Conservation (phyloP, 805 yeast genomes). For the Debaryomyces hansenii region DNA sequence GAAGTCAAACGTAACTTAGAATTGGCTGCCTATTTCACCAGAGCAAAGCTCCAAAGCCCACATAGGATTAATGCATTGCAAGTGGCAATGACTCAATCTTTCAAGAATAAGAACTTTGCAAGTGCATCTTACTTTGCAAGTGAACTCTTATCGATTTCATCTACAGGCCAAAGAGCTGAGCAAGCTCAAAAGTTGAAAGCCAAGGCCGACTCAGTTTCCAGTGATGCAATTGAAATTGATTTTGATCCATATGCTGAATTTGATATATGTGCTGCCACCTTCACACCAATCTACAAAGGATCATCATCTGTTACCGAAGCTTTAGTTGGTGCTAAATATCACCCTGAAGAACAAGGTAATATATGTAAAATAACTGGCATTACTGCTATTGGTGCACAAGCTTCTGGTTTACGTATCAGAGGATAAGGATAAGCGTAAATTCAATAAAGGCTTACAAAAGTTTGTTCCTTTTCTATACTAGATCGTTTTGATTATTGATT, state of each 20-base stretch:
- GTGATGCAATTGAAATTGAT: slow-evolving; percentile 86
- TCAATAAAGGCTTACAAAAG: background rate
- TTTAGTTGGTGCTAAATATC: slow-evolving; percentile 86
- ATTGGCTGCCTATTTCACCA: slow-evolving; percentile 93
- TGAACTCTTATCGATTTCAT: slow-evolving; percentile 69
- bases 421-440: slow-evolving; percentile 18
- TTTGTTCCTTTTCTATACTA: background rate
- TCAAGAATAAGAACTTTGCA: slow-evolving; percentile 83
- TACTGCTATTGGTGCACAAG: slow-evolving; percentile 85
- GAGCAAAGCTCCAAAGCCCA: slow-evolving; percentile 73
- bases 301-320: slow-evolving; percentile 71
- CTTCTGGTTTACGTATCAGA: slow-evolving; percentile 76
- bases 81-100: slow-evolving; percentile 92
- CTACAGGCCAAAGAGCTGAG: slow-evolving; percentile 80
- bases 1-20: slow-evolving; percentile 86
- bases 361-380: slow-evolving; percentile 73
- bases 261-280: slow-evolving; percentile 83
- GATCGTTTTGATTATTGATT: background rate
- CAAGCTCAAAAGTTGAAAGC: slow-evolving; percentile 82
- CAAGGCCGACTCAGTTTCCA: slow-evolving; percentile 75
- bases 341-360: slow-evolving; percentile 72
- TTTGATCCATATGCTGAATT: slow-evolving; percentile 92
- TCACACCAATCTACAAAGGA: slow-evolving; percentile 86
- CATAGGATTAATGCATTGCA: slow-evolving; percentile 88
- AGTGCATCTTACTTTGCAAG: slow-evolving; percentile 88